Evolutionary conservation across 2,329 filamentous ascomycete species (phyloP), one percentile per base, ranked within the genome.

Genomic region (Lachnellula cervina): DNA sequence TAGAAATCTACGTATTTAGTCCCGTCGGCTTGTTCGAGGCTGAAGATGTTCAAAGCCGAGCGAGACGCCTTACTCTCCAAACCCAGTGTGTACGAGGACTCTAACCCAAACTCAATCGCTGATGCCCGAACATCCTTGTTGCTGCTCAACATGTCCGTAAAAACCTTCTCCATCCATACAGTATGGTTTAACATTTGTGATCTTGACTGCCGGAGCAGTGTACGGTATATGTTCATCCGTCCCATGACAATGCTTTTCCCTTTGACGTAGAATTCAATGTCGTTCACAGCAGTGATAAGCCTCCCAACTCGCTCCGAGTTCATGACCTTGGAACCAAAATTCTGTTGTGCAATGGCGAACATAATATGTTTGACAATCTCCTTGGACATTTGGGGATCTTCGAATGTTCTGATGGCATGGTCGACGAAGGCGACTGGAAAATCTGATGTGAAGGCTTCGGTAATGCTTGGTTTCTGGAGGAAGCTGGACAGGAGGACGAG

Each of bases 391-490:
- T 79, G 75, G 3, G 77, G 69, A 58, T 93, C 85, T 64, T 89
- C 82, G 51, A 96, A 83, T 9, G 82, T 83, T 48, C 81, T 80
- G 58, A 95, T 89, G 51, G 87, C 85, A 61, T 92, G 86, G 55
- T 97, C 92, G 40, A 96, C 74, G 52, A 97, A 78, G 68, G 90
- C 94, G 16, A 83, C 72, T 52, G 84, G 86, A 68, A 96, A 96
- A 28, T 96, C 90, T 53, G 86, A 83, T 13, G 88, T 80, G 43
- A 97, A 77, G 16, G 82, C 80, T 1, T 82, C 80, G 5, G 86
- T 82, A 49, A 93, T 82, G n/a, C 83, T 81, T 5, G 82, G 78
- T 57, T 89, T 87, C 70, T 87, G 86, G 4, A 96, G 79, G 55
- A 97, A 86, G 2, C 86, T 88, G 56, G 83, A 83, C 21, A 94